These are phyloP conservation scores for Silene coronaria DNA, from an alignment of 179 eudicot species.

Conservation along the genomic window DNA sequence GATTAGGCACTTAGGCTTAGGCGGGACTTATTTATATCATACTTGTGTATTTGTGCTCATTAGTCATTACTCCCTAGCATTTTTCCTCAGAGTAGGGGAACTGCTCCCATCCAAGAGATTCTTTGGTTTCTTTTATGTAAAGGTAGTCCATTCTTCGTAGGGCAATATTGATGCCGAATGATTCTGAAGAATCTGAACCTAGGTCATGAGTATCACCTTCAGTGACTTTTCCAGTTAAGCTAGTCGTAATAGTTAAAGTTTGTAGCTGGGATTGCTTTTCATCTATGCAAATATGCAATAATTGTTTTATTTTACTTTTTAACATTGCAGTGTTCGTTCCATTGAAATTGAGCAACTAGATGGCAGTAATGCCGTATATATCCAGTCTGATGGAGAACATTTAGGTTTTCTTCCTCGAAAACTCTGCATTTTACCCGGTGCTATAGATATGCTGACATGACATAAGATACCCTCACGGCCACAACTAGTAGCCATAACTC, in stretches of 20 bases:
- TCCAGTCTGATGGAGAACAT: slow-evolving; percentile 92
- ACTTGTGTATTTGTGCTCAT: background rate
- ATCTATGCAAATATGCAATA: background rate
- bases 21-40: too few relatives aligned
- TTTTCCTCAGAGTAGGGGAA: background rate
- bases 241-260: background rate
- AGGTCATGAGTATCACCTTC: too few relatives aligned
- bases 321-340: slow-evolving; percentile 49
- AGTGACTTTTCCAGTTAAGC: too few relatives aligned
- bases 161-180: too few relatives aligned
- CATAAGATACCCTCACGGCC: slow-evolving; percentile 11
- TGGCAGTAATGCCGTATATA: slow-evolving; percentile 38
- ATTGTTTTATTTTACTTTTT: background rate
- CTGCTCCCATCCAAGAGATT: background rate
- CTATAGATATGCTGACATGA: slow-evolving; percentile 59
- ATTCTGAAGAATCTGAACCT: too few relatives aligned
- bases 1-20: too few relatives aligned
- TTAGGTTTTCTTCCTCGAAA: slow-evolving; percentile 85
- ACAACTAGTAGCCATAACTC: background rate
- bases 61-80: background rate
- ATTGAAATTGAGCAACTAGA: slow-evolving; percentile 68
- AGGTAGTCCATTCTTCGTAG: too few relatives aligned
- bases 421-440: slow-evolving; percentile 57
- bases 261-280: background rate
- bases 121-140: too few relatives aligned